Evolutionary conservation across 257 asterid species (phyloP).

Genomic region (Rehmannia glutinosa): DNA sequence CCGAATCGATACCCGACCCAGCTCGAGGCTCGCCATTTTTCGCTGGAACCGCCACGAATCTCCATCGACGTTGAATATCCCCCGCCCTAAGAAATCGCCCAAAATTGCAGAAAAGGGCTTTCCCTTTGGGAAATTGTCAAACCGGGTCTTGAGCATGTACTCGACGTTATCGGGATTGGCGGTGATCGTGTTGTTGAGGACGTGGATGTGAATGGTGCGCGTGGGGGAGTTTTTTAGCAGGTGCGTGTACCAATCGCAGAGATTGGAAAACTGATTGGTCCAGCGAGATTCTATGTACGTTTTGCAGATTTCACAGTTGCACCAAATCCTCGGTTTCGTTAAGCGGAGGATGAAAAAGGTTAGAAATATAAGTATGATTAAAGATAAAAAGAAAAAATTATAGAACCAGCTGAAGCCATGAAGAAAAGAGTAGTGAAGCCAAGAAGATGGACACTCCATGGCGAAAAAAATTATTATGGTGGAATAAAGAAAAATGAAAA

Average conservation of each 20-base stretch:
- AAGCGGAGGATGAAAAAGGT: slow-evolving; percentile 14
- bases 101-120: slow-evolving; percentile 56
- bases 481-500: not conserved
- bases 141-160: slow-evolving; percentile 58
- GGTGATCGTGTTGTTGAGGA: slow-evolving; percentile 57
- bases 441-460: slow-evolving; percentile 30
- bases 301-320: slow-evolving; percentile 58
- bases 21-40: slow-evolving; percentile 53
- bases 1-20: slow-evolving; percentile 35
- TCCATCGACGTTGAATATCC: slow-evolving; percentile 78
- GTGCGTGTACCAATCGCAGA: slow-evolving; percentile 77
- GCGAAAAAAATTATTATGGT: not conserved
- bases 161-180: slow-evolving; percentile 64
- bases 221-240: slow-evolving; percentile 53
- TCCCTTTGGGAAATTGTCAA: slow-evolving; percentile 61
- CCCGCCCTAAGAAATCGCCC: slow-evolving; percentile 64
- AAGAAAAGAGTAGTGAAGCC: too few species aligned
- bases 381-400: not conserved
- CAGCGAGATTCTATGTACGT: slow-evolving; percentile 45
- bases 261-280: slow-evolving; percentile 39
- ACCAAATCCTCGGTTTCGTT: slow-evolving; percentile 26
- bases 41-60: slow-evolving; percentile 49
- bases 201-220: slow-evolving; percentile 60
- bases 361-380: slow-evolving; percentile 2
- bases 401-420: slow-evolving; percentile 9